A percentile compares a stretch with the other conserved stretches of the same genome.
These are phyloP conservation scores for Hypoxylon sp. DNA, from an alignment of 2,329 filamentous ascomycete species.

Conservation along the genomic window DNA sequence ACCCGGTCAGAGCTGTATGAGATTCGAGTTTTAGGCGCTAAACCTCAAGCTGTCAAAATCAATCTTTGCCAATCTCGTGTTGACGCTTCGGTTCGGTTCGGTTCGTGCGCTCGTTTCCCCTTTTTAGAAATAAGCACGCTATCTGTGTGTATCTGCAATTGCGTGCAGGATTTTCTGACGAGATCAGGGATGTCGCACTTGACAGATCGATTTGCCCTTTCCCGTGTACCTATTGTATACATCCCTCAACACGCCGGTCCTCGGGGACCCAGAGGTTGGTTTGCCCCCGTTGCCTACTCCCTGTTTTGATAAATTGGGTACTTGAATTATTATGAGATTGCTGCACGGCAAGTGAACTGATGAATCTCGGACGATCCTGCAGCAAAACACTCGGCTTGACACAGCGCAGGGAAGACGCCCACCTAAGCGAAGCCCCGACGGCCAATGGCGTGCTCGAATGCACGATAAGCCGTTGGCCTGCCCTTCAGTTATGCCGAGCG, in stretches of 20 bases:
- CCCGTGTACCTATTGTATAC: conserved; percentile 12
- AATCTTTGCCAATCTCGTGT: conserved; percentile 23
- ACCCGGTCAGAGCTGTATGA: conserved; percentile 33
- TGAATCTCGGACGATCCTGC: conserved; percentile 37
- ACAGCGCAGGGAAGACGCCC: conserved; percentile 20
- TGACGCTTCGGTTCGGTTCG: conserved; percentile 12
- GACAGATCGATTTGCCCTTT: conserved; percentile 34
- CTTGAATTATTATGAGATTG: conserved; percentile 20
- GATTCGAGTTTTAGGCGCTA: conserved; percentile 26
- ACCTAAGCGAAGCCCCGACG: conserved; percentile 24
- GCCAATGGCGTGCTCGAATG: conserved; percentile 15
- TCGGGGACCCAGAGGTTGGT: conserved; percentile 27
- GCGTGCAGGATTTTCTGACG: conserved; percentile 39
- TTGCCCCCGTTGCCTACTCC: conserved; percentile 19
- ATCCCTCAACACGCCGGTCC: conserved; percentile 19
- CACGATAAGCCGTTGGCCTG: conserved; percentile 29
- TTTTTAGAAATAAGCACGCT: conserved; percentile 44
- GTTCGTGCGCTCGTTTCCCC: conserved; percentile 35
- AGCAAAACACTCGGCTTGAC: conserved; percentile 32
- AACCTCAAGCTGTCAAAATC: conserved; percentile 11
- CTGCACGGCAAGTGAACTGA: conserved; percentile 22
- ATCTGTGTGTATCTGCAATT: conserved; percentile 40
- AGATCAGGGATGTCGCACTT: conserved; percentile 31
- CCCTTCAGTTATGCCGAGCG: conserved; percentile 21
- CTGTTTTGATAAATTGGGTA: conserved; percentile 5